Evolutionary conservation across 306 rosid genomes (phyloP), one percentile per base, ranked within the genome.

Genomic region (Dryas alaskensis): DNA sequence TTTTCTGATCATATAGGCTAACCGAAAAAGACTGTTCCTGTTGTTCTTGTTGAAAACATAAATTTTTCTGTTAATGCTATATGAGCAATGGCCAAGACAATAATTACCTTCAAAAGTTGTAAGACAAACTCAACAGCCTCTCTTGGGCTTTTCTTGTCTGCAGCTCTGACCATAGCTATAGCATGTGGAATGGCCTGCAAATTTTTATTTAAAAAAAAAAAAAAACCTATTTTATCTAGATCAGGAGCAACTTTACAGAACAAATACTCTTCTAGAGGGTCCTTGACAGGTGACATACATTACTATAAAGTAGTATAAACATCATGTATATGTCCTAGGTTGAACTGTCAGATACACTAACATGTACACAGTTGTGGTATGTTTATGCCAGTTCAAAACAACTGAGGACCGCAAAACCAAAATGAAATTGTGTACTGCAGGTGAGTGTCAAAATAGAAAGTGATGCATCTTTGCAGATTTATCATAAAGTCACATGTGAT

Each of bases 111-210:
- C 78, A 94, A 72, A 51, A 94, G 89, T 75, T 92, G 99, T 86
- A 92, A 84, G 75, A 94, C 88, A 84, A 94, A 94, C 77, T 94
- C 99, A 4, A 92, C 89, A 49, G 99, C 97, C 84, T 94, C 99
- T 78, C 93, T 88, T 65, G 99, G 99, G 81, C 99, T 94, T 83
- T 94, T 94, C 81, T 86, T 81, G 86, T 94, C 97, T 0, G 91
- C 84, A 10, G 90, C 81, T 79, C 97, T 84, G 75, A 94, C 92
- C 89, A 80, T 87, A 67, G 99, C 95, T 76, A 94, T 81, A 37
- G 99, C 96, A 78, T 90, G 99, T 62, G 99, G 99, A 81, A 94
- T 91, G 70, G 97, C 98, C 98, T 94, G 80, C 59, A 76, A 78
- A 49, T 79, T 43, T 31, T 31, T 31, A 1, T 31, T 27, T 31